phyloP scores from a whole-genome alignment of 2,329 filamentous ascomycete species.

The Truncatella angustata region DNA sequence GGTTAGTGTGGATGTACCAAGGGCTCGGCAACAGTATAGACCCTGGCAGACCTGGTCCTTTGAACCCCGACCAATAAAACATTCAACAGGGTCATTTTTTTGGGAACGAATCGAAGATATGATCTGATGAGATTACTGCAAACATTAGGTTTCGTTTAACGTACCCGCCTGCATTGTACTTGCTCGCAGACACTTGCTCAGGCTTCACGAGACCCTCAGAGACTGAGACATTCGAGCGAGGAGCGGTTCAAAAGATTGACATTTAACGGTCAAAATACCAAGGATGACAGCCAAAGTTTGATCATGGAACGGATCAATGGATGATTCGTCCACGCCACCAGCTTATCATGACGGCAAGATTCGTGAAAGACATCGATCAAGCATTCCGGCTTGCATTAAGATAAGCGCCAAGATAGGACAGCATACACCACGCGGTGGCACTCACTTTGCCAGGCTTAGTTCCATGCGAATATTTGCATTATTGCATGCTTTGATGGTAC shows the following conservation, averaged over 20 bases:
- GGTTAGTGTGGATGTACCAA: slow-evolving; percentile 1
- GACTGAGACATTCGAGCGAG: too few species aligned
- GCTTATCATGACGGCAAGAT: too few species aligned
- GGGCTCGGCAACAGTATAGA: slow-evolving; percentile 7
- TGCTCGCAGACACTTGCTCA: too few species aligned
- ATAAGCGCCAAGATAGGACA: slow-evolving; percentile 5
- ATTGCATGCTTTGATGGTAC: background rate
- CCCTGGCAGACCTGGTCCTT: background rate
- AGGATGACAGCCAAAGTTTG: background rate
- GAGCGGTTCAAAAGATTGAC: too few species aligned
- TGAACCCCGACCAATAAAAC: background rate
- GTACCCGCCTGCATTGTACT: too few species aligned
- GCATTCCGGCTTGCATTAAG: background rate
- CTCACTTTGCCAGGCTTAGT: background rate
- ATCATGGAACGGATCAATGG: too few species aligned
- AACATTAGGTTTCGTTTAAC: too few species aligned
- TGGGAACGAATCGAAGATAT: too few species aligned
- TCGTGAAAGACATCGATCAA: background rate
- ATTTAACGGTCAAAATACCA: background rate
- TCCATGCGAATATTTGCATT: background rate
- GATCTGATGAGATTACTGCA: slow-evolving; percentile 2
- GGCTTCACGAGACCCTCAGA: too few species aligned
- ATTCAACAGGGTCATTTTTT: background rate
- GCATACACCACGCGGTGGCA: slow-evolving; percentile 8
- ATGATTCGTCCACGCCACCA: too few species aligned